Conservation (phyloP, 140 eudicot species). For the Senecio squalidus region DNA sequence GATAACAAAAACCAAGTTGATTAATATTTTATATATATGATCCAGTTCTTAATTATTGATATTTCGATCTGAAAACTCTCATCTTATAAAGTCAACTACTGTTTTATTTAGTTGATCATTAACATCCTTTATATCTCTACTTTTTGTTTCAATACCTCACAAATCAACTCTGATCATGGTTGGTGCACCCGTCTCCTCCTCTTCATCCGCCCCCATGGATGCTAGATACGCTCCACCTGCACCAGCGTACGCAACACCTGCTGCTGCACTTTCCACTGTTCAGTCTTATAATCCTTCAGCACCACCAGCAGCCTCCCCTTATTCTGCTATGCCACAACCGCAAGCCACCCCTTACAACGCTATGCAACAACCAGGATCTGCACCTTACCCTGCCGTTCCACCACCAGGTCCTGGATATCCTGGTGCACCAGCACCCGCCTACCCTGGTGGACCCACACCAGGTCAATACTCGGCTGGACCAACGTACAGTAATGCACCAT, state of each 20-base stretch:
- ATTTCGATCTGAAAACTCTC: conserved; percentile 10
- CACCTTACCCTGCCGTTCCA: conserved; percentile 17
- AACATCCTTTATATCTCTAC: conserved; percentile 22
- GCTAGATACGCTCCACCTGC: conserved; percentile 36
- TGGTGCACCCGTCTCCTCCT: conserved; percentile 41
- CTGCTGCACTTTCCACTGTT: conserved; percentile 42
- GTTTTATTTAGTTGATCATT: background rate
- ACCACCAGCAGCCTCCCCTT: conserved; percentile 31
- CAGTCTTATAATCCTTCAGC: conserved; percentile 30
- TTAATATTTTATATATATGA: conserved; percentile 1
- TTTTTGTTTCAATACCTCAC: conserved; percentile 3
- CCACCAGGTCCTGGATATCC: conserved; percentile 16
- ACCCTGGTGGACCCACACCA: conserved; percentile 20
- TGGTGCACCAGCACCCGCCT: conserved; percentile 11
- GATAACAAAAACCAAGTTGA: conserved; percentile 20
- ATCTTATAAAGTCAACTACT: conserved; percentile 31
- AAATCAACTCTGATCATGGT: conserved; percentile 35
- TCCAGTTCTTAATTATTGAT: conserved; percentile 15
- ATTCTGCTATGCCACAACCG: conserved; percentile 26
- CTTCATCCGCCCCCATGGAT: conserved; percentile 20
- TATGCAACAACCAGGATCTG: conserved; percentile 9
- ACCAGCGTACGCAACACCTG: conserved; percentile 37
- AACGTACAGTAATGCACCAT: conserved; percentile 18
- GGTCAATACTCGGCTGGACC: conserved; percentile 18
- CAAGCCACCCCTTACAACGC: conserved; percentile 20